These are phyloP conservation scores for Boletus eberwhitei DNA, from an alignment of 768 basidiomycete species.

Conservation along the genomic window DNA sequence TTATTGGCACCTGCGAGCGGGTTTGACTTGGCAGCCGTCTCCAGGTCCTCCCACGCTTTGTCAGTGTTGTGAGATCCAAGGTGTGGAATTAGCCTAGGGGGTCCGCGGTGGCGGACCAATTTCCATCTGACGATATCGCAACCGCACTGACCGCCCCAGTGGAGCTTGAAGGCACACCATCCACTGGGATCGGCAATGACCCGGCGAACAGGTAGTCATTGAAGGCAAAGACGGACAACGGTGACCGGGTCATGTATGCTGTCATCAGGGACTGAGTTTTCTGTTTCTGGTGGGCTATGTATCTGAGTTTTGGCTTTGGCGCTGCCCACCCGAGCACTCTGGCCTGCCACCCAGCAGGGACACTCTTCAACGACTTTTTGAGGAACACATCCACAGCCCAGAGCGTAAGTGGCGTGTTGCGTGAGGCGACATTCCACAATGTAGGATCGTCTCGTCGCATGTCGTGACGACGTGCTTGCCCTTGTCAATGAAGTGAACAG, in stretches of 20 bases:
- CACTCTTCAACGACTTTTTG: not conserved
- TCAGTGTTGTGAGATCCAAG: not conserved
- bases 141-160: not conserved
- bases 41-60: slow-evolving; percentile 1
- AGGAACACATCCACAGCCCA: not conserved
- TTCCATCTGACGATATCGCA: slow-evolving; percentile 22
- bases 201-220: not conserved
- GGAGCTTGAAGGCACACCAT: not conserved
- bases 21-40: not conserved
- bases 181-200: not conserved
- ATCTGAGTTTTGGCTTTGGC: slow-evolving; percentile 1
- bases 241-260: slow-evolving; percentile 2
- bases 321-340: slow-evolving; percentile 3
- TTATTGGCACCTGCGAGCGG: not conserved
- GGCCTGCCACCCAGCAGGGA: slow-evolving; percentile 7
- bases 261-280: not conserved
- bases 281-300: not conserved
- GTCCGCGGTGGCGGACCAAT: slow-evolving; percentile 10
- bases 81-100: slow-evolving; percentile 5
- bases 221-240: slow-evolving; percentile 4
- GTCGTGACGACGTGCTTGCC: slow-evolving; percentile 7
- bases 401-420: not conserved
- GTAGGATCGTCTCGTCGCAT: slow-evolving; percentile 4
- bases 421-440: slow-evolving; percentile 8
- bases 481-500: slow-evolving; percentile 12